Evolutionary conservation across 139 green algal species (phyloP), one percentile per base, ranked within the genome.

Genomic region (Volvox reticuliferus): DNA sequence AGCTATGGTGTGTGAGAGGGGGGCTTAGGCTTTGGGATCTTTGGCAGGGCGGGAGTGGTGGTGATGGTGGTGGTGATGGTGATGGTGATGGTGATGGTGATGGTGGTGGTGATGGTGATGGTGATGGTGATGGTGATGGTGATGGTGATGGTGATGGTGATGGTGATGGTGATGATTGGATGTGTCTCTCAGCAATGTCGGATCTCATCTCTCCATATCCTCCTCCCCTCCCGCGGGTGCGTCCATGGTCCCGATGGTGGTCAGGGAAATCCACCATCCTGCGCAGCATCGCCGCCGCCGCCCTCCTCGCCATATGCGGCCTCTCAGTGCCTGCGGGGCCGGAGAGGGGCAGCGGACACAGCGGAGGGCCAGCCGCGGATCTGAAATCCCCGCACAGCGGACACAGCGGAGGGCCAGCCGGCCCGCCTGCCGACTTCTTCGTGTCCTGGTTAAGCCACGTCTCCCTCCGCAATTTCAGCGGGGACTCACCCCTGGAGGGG

Each of bases 201-300:
- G 44, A 14, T 9, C 44, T 55, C 44, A 9, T 55, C 44, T 55
- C 44, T 55, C 9, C 44, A 55, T 55, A 5, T 73, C 65, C 9
- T 30, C 65, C 62, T 19, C 19, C 62, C 65, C 65, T 30, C 65
- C 65, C 65, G 24, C 65, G 6, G 65, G 6, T 24, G 21, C 65
- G 6, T 73, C 82, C 17, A n/a, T n/a, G n/a, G n/a, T n/a, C n/a
- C n/a, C n/a, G n/a, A n/a, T n/a, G n/a, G n/a, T n/a, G 30, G 63
- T 77, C 93, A 91, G 98, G 98, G 90, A 99, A 99, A 93, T 98
- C 94, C 62, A 99, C 97, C 1, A 88, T 99, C 21, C 93, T 99
- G 71, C 96, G 98, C 28, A 94, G 90, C 0, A 81, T 96, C 2
- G 93, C 89, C 21, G 96, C 97, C 0, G 94, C 95, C 1, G 94